A percentile compares a stretch with the other conserved stretches of the same genome.
Conservation (phyloP, 2,329 filamentous ascomycete genomes). For the Coniochaeta sp. region DNA sequence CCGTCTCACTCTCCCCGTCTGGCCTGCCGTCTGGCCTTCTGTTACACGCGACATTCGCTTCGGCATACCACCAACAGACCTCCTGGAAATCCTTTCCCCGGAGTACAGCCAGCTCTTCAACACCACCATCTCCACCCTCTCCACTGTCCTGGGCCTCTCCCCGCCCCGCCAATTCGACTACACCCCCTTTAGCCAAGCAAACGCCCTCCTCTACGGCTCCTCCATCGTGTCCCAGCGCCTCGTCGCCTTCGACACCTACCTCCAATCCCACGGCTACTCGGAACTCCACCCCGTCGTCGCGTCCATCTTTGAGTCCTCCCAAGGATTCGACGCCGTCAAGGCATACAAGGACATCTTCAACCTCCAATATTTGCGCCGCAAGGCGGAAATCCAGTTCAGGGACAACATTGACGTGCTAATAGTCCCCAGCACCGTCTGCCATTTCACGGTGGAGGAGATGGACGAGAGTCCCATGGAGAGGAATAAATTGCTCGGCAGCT, state of each 20-base stretch:
- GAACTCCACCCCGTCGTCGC: conserved; percentile 2
- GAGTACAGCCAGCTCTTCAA: neutral
- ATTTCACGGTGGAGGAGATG: conserved; percentile 5
- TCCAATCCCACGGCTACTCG: neutral
- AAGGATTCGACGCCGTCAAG: conserved; percentile 10
- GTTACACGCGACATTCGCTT: conserved; percentile 26
- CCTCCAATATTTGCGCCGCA: no score
- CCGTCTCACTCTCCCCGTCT: conserved; percentile 11
- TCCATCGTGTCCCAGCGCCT: conserved; percentile 6
- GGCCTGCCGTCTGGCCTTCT: conserved; percentile 9
- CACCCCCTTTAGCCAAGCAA: neutral
- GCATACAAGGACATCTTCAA: conserved; percentile 23
- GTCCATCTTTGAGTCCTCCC: conserved; percentile 1
- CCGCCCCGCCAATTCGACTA: conserved; percentile 6
- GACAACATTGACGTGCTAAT: conserved; percentile 3
- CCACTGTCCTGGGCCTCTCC: neutral
- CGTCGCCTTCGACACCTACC: conserved; percentile 4
- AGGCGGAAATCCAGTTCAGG: conserved; percentile 4
- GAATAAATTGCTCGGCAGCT: conserved; percentile 3
- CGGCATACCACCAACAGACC: conserved; percentile 36
- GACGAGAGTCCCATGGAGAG: neutral
- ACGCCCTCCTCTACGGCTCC: conserved; percentile 6
- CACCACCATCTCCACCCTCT: neutral
- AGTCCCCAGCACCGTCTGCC: conserved; percentile 1
- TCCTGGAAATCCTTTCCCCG: conserved; percentile 21